A percentile compares a stretch with the other conserved stretches of the same genome.
Conservation (phyloP, 352 stramenopile genomes). For the Pythium volutum region DNA sequence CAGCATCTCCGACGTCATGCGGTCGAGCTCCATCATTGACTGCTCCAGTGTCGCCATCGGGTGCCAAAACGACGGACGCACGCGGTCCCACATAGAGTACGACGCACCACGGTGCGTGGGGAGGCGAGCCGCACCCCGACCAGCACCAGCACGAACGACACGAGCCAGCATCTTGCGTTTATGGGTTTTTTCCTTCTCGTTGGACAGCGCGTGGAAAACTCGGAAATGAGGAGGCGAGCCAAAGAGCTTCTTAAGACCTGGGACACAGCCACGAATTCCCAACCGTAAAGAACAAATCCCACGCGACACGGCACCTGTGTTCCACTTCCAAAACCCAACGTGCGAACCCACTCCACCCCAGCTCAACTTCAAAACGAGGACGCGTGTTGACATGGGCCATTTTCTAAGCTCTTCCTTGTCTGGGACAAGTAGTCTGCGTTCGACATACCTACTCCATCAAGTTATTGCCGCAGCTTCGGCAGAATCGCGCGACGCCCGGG, state of each 20-base stretch:
- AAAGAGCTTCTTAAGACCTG: constrained; percentile 1
- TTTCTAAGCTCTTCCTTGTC: constrained; percentile 14
- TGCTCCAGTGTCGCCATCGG: constrained; percentile 62
- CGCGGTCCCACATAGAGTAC: constrained; percentile 48
- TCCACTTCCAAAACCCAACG: constrained; percentile 1
- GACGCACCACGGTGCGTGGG: constrained; percentile 11
- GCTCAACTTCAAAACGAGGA: constrained; percentile 9
- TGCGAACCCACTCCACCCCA: background rate
- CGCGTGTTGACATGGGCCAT: constrained; percentile 6
- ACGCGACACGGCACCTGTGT: constrained; percentile 2
- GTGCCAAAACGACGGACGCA: constrained; percentile 50
- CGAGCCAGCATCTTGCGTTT: constrained; percentile 10
- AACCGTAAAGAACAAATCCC: background rate
- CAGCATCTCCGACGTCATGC: constrained; percentile 37
- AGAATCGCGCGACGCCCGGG: constrained; percentile 71
- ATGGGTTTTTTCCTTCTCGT: background rate
- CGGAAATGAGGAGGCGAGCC: background rate
- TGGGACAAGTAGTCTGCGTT: constrained; percentile 11
- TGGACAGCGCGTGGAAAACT: background rate
- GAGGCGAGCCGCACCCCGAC: constrained; percentile 27
- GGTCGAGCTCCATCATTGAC: constrained; percentile 62
- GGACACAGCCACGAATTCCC: background rate
- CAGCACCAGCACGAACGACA: constrained; percentile 4
- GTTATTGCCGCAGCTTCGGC: constrained; percentile 75
- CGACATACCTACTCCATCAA: constrained; percentile 44